Conservation (phyloP, 2,329 filamentous ascomycete genomes). For the Pyrenochaeta sp. region DNA sequence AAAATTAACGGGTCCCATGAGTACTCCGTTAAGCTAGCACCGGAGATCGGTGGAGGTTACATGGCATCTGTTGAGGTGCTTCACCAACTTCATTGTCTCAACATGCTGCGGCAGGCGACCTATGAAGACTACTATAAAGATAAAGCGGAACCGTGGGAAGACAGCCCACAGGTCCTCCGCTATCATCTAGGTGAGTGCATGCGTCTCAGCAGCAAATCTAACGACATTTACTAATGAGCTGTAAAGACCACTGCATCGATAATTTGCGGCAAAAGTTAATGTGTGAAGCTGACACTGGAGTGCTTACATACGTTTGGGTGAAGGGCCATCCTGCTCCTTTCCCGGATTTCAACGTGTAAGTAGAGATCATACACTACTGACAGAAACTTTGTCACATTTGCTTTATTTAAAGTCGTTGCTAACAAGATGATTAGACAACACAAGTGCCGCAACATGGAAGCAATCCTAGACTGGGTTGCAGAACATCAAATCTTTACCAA, state of each 20-base stretch:
- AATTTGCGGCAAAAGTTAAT: constrained; percentile 18
- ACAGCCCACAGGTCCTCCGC: neutral
- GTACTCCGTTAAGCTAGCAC: neutral
- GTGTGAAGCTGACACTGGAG: constrained; percentile 13
- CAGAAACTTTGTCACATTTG: neutral
- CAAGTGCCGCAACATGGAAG: neutral
- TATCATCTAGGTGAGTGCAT: neutral
- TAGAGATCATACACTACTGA: neutral
- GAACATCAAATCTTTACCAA: neutral
- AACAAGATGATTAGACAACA: neutral
- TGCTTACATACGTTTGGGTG: constrained; percentile 18
- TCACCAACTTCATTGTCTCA: constrained; percentile 1
- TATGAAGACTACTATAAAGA: constrained; percentile 1
- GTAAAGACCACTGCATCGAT: constrained; percentile 16
- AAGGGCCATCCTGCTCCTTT: constrained; percentile 10
- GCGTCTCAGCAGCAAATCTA: neutral
- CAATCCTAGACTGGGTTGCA: neutral
- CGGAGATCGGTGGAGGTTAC: neutral
- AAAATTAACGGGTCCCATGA: neutral
- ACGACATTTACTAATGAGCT: neutral
- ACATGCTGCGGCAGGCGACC: neutral
- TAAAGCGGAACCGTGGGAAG: neutral
- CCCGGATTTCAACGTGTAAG: constrained; percentile 14
- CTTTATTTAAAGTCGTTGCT: neutral
- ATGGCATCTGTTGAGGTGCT: neutral